Base-by-base conservation (phyloP, 2,329 filamentous ascomycete genomes). In the Pseudogymnoascus sp. region DNA sequence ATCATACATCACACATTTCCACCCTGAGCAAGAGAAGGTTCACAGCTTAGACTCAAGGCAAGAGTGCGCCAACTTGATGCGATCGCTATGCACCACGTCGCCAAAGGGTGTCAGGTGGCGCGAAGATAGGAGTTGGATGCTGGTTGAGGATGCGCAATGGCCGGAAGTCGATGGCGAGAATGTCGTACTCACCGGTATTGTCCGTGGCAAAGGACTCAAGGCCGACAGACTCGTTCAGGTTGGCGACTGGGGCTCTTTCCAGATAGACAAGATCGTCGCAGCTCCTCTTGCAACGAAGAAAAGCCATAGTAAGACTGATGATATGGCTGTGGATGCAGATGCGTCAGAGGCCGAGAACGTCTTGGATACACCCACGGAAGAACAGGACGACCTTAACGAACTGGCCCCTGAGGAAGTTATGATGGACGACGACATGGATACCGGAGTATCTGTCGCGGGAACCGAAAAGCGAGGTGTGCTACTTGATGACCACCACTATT, bases 401-500 rank as follows among this genome's bases (percentile, higher is more conserved):
- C 81, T 97, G 63, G 93, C 95, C 0, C 93, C 93, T 0, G 93
- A 97, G 73, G 91, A 93, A 70, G 83, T 87, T 2, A 80, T 85
- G 64, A 95, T 96, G 91, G 80, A 85, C 24, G 89, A 90, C 65
- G 83, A 84, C 21, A 67, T 81, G 73, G 72, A 77, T 77, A 64
- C 81, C 69, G 73, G 79, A 65, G 68, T 82, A 70, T 80, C 80
- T 3, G 77, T 81, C 21, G 75, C 75, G 59, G 73, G 75, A 3
- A 78, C 79, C 1, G 80, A 82, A 47, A 87, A 87, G 72, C 96
- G 93, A 76, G 95, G 93, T 67, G 95, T 99, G 1, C 79, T 99
- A 42, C 81, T 99, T 8, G 95, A 99, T 69, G 93, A 97, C 68
- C 93, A 99, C 74, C 93, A 97, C 74, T 99, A 99, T 75, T 99